Evolutionary conservation across 306 rosid genomes (phyloP), one percentile per base, ranked within the genome.

Genomic region (Pterocarpus santalinus): DNA sequence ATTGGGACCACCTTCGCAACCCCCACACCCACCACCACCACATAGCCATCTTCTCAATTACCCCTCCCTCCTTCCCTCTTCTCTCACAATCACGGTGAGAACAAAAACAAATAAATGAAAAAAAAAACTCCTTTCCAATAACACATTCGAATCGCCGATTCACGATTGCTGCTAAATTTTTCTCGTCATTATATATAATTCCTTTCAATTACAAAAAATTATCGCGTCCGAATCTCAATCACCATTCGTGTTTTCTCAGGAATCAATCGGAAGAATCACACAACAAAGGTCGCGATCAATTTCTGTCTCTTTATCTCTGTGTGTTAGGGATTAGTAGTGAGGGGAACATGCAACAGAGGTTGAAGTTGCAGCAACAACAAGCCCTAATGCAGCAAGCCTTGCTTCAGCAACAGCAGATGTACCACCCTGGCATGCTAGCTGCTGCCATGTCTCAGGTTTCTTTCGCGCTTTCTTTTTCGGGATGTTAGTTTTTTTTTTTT

Each of bases 311-410:
- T 39, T 73, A 56, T 69, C 63, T 28, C 67, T 73, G 49, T 73
- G 57, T 69, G 47, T 78, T 15, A 13, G 69, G 46, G 63, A 15
- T 71, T 35, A 46, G 30, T 22, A 22, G 6, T 43, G 73, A 63
- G 58, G 58, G 79, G 83, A 87, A 87, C 73, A 89, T 89, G 96
- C 89, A 89, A 85, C 96, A 91, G 82, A 90, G 91, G 87, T 49
- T 88, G 34, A 87, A 88, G 89, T 73, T 84, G 79, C 91, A 87
- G 79, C 91, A 91, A 63, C 95, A 89, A 68, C 90, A 90, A 79
- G 92, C 90, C 53, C 88, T 91, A 72, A 89, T 89, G 92, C 94
- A 88, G 75, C 94, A 90, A 88, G 94, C 92, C 4, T 84, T 91
- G 83, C 92, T 91, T 61, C 97, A 91, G 61, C 97, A 91, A 30